Evolutionary conservation across 331 rosid genomes (phyloP).

Genomic region (Erythrophleum ivorense): DNA sequence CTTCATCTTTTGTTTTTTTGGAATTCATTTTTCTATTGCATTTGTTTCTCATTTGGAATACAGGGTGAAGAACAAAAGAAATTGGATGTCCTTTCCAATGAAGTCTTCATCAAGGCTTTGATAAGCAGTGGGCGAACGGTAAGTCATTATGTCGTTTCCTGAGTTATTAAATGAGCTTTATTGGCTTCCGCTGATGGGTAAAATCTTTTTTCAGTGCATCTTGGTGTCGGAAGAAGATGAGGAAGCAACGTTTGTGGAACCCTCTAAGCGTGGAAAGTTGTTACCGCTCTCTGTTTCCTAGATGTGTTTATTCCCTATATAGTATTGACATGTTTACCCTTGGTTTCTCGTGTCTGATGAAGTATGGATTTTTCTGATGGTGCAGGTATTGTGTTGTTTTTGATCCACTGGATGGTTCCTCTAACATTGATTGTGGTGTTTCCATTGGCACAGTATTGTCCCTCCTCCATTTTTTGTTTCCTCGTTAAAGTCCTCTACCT

Average conservation of each 20-base stretch:
- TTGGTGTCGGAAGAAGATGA: slow-evolving; percentile 95
- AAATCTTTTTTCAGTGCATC: slow-evolving; percentile 58
- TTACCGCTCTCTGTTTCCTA: slow-evolving; percentile 28
- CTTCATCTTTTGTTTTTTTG: neutral
- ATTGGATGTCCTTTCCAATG: slow-evolving; percentile 94
- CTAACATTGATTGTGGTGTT: slow-evolving; percentile 93
- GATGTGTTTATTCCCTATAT: neutral
- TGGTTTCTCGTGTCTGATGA: neutral
- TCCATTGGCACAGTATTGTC: slow-evolving; percentile 82
- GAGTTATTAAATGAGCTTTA: neutral
- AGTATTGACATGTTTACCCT: neutral
- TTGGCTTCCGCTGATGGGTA: slow-evolving; percentile 41
- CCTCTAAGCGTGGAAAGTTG: slow-evolving; percentile 78
- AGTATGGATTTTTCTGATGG: neutral
- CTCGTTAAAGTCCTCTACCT: neutral
- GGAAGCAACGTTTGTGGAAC: slow-evolving; percentile 75
- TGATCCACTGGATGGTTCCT: slow-evolving; percentile 89
- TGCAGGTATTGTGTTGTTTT: slow-evolving; percentile 77
- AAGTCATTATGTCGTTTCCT: slow-evolving; percentile 40
- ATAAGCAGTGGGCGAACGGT: slow-evolving; percentile 95
- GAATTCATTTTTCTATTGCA: neutral
- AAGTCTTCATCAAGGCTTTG: slow-evolving; percentile 92
- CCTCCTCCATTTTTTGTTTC: slow-evolving; percentile 6
- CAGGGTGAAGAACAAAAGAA: slow-evolving; percentile 99
- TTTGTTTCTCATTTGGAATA: slow-evolving; percentile 38